Evolutionary conservation across 495 filamentous ascomycete species (phyloP).

Genomic region (Gamarada debralockiae): DNA sequence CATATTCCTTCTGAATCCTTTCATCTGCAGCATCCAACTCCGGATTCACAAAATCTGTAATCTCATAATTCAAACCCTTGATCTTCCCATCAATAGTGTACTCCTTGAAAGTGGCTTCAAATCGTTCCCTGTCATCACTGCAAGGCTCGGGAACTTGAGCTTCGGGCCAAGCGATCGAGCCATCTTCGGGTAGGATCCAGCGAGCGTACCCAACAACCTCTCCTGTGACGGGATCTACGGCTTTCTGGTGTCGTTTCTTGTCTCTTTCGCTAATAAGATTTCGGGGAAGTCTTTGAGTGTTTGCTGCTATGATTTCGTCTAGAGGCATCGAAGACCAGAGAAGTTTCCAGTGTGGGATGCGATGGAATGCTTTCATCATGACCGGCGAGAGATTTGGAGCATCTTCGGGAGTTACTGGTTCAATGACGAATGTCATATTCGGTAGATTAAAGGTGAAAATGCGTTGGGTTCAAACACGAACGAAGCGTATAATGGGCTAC

Average conservation of each 20-base stretch:
- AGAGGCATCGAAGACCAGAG: not conserved
- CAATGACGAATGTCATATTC: too few species aligned
- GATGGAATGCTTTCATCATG: not conserved
- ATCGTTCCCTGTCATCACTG: too few species aligned
- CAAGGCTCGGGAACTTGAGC: not conserved
- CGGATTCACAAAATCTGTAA: too few species aligned
- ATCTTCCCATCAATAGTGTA: too few species aligned
- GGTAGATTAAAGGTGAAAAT: too few species aligned
- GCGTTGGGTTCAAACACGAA: too few species aligned
- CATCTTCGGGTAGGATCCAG: not conserved
- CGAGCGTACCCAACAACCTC: slow-evolving; percentile 9
- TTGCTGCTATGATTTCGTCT: not conserved
- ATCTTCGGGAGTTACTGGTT: not conserved
- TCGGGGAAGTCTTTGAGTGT: not conserved
- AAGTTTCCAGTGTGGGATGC: not conserved
- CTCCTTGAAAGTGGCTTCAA: too few species aligned
- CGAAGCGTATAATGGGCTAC: too few species aligned
- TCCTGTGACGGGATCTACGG: slow-evolving; percentile 1
- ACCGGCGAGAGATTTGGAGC: not conserved
- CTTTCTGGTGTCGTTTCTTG: slow-evolving; percentile 4
- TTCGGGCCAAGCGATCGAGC: not conserved
- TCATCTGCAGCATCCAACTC: too few species aligned
- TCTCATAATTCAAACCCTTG: too few species aligned
- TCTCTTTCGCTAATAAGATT: not conserved
- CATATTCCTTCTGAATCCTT: too few species aligned